phyloP scores from a whole-genome alignment of 148 eudicot genomes.

The Silene conica region DNA sequence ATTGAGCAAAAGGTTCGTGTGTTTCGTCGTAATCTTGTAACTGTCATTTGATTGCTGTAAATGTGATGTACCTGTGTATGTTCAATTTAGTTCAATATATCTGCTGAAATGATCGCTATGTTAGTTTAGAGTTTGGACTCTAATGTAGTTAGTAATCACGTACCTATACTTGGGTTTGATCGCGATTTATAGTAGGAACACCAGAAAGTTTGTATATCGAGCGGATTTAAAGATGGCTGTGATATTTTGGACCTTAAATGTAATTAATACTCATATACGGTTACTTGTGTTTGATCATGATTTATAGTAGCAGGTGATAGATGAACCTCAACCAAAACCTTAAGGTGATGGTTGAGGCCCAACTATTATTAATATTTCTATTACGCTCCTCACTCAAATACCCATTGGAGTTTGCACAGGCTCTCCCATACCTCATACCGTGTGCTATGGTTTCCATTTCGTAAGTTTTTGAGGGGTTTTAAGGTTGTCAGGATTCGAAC shows the following conservation, averaged over 20 bases:
- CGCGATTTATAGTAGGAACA: background rate
- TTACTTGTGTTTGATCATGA: background rate
- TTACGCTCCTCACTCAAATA: too few species aligned
- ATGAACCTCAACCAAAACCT: too few species aligned
- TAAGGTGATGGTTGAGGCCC: too few species aligned
- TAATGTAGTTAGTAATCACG: background rate
- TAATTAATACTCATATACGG: background rate
- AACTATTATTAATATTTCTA: too few species aligned
- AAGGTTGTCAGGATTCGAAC: too few species aligned
- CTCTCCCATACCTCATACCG: too few species aligned
- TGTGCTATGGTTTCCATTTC: too few species aligned
- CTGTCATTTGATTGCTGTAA: background rate
- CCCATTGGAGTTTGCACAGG: too few species aligned
- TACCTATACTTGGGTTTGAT: too few species aligned
- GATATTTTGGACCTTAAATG: background rate
- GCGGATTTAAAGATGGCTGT: background rate
- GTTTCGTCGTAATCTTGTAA: background rate
- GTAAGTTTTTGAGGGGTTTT: too few species aligned
- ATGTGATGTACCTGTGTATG: background rate
- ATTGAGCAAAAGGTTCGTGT: conserved; percentile 83
- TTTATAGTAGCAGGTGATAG: background rate
- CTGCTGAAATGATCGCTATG: background rate
- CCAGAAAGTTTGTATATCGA: background rate
- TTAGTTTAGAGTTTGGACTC: background rate
- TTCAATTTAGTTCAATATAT: background rate